Base-by-base conservation (phyloP, 2,329 filamentous ascomycete genomes). In the Diaporthe sp. region DNA sequence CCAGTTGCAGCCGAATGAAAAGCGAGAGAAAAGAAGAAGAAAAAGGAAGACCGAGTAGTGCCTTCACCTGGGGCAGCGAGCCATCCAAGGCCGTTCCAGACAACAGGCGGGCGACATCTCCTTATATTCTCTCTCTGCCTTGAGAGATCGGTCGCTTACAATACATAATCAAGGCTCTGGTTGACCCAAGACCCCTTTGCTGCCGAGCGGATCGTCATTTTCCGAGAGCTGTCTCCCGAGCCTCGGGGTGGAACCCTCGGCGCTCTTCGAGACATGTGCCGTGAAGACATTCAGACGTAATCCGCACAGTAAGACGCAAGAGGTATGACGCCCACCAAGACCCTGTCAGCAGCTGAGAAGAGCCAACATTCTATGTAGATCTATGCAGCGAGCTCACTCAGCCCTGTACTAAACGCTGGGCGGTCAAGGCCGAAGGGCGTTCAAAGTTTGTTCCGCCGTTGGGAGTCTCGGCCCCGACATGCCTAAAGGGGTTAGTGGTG, bases 231-330 rank as follows among this genome's bases (percentile, higher is more conserved):
- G 60, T 33, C 25, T 64, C 40, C 60, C 60, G 60, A 64, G 60
- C 28, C 58, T 64, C 60, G 60, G 60, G 60, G 60, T 64, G 60
- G 60, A 45, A 22, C 38, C 60, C 40, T 64, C 60, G 60, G 60
- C 45, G 38, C 38, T 45, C 60, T 64, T 45, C 38, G 58, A 33
- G 25, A 6, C 9, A 40, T 28, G 57, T 40, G 33, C 33, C 9
- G 55, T 40, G 35, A 33, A 25, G 57, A 40, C 35, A 52, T 25
- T 35, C 35, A 47, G 40, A 64, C 25, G 25, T 42, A 64, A 45
- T 64, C 40, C 58, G 25, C 58, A 64, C 9, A 22, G 30, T 33
- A 22, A 25, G 38, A 17, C 19, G 38, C 13, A 45, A 30, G 38
- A 45, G 3, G 15, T 30, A 61, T 45, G 38, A 64, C 58, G 25